These are phyloP conservation scores for Coemansia sp. DNA, from an alignment of 192 early-diverging fungal species.

Conservation along the genomic window DNA sequence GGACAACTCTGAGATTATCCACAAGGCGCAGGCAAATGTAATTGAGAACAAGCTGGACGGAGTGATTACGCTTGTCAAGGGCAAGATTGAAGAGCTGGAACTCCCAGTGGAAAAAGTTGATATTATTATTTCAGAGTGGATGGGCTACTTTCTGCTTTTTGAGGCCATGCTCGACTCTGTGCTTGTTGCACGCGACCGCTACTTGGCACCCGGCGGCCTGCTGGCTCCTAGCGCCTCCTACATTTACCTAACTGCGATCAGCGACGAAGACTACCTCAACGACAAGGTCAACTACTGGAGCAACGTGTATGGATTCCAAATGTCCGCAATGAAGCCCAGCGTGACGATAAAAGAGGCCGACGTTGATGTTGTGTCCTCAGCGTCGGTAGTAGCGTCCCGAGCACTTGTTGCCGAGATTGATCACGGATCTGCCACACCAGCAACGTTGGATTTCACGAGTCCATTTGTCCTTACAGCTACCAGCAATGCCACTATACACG, in stretches of 20 bases:
- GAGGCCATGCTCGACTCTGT: constrained; percentile 83
- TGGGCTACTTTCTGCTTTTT: constrained; percentile 93
- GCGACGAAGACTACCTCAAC: constrained; percentile 76
- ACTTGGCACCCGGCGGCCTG: constrained; percentile 89
- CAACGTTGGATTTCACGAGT: constrained; percentile 71
- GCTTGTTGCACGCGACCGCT: constrained; percentile 69
- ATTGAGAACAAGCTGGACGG: constrained; percentile 78
- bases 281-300: constrained; percentile 83
- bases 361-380: constrained; percentile 73
- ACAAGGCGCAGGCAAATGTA: constrained; percentile 69
- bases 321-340: constrained; percentile 78
- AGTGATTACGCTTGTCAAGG: constrained; percentile 86
- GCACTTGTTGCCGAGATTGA: constrained; percentile 71
- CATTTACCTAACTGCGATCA: constrained; percentile 86
- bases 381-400: constrained; percentile 66
- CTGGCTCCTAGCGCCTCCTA: constrained; percentile 89
- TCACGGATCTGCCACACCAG: constrained; percentile 64
- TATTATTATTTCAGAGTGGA: constrained; percentile 94
- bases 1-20: constrained; percentile 58
- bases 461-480: constrained; percentile 66
- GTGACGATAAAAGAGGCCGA: constrained; percentile 66
- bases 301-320: constrained; percentile 93
- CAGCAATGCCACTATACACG: constrained; percentile 67
- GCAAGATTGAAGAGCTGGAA: constrained; percentile 73
- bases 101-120: constrained; percentile 75